Evolutionary conservation across 2,329 filamentous ascomycete genomes (phyloP), one percentile per base, ranked within the genome.

Genomic region (Tolypocladium ophioglossoides): DNA sequence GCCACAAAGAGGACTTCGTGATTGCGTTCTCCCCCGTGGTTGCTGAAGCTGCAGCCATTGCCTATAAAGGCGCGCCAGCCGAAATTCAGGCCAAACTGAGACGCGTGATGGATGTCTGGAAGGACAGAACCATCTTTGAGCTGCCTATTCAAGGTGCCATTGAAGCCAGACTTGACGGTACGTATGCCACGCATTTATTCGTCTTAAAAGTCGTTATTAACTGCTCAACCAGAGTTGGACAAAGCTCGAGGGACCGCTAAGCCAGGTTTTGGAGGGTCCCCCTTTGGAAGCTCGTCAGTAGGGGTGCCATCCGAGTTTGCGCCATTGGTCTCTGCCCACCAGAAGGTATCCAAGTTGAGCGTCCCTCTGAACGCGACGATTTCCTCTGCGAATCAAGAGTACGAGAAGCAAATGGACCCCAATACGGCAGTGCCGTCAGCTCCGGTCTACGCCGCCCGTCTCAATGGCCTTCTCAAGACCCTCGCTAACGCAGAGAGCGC

Each of bases 71-170:
- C 57, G 86, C 91, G 2, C 84, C 89, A 9, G 79, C 84, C 39
- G 92, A 99, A 52, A 83, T 96, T 32, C 94, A 97, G 68, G 80
- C 82, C 55, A 96, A 96, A 68, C 77, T 99, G 39, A 82, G 87
- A 57, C 82, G 94, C 35, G 92, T 97, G 0, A 83, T 97, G 3
- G 92, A 97, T 64, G 94, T 99, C 20, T 99, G 94, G 94, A 86
- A 86, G 65, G 84, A 92, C 63, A 80, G 94, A 38, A 74, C 77
- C 52, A 94, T 99, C 48, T 99, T 99, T 63, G 89, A 95, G 57
- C 69, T 70, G 1, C 81, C 86, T 0, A 88, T 96, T 50, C 86
- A 96, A 67, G 82, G 85, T 54, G 86, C 87, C 1, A 84, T 96
- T 52, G 92, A 97, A 66, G 75, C 80, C 55, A 81, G 87, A 34